Percentiles rank a stretch among this genome's conserved stretches.
phyloP scores from a whole-genome alignment of 1,284 basidiomycete genomes.

The Tilletia horrida region DNA sequence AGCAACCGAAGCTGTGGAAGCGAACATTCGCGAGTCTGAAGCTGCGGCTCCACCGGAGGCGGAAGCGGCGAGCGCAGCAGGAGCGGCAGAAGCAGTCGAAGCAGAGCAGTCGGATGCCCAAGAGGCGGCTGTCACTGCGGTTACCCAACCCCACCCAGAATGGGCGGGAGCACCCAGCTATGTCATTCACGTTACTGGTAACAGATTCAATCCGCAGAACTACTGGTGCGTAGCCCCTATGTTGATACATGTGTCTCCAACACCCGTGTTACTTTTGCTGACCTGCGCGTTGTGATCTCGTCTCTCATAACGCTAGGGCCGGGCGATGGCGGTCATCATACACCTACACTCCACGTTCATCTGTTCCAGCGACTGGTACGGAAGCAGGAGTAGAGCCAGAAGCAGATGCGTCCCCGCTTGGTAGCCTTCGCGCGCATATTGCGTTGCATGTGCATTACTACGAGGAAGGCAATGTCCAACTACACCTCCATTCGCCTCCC shows the following conservation, averaged over 20 bases:
- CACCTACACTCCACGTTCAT: conserved; percentile 12
- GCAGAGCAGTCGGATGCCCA: not conserved
- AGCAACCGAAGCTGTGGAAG: conserved; percentile 22
- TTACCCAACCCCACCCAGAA: not conserved
- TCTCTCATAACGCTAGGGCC: conserved; percentile 17
- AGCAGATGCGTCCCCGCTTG: conserved; percentile 20
- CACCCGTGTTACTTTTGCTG: not conserved
- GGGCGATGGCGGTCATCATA: conserved; percentile 22
- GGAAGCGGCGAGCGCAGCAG: conserved; percentile 1
- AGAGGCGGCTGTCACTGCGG: not conserved
- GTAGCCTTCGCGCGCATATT: conserved; percentile 31
- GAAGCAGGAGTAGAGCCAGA: conserved; percentile 1
- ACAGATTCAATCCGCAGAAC: conserved; percentile 51
- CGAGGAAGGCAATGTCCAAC: conserved; percentile 54
- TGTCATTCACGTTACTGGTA: conserved; percentile 47
- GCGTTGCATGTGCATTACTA: conserved; percentile 51
- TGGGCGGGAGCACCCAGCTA: conserved; percentile 20
- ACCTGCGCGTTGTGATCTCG: not conserved
- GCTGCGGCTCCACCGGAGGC: not conserved
- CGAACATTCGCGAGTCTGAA: not conserved
- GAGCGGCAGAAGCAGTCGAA: conserved; percentile 7
- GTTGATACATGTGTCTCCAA: not conserved
- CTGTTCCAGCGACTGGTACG: not conserved
- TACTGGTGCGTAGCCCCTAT: conserved; percentile 43
- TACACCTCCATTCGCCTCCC: conserved; percentile 24